Evolutionary conservation across 768 basidiomycete species (phyloP).

Genomic region (Phaffia tasmanica): DNA sequence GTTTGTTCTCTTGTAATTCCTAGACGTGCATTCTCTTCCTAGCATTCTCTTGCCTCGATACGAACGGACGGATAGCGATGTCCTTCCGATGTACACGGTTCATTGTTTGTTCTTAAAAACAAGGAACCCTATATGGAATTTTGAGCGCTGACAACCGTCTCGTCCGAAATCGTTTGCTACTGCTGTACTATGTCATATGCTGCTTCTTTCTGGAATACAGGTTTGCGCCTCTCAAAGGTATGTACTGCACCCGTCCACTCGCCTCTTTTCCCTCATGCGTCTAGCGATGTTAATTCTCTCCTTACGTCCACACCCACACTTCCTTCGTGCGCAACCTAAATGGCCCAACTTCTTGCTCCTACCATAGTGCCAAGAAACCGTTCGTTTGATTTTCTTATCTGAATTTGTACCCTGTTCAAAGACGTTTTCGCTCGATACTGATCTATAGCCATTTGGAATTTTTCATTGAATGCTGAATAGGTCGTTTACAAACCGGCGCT

Average conservation of each 20-base stretch:
- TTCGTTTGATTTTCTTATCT: background rate
- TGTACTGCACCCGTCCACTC: background rate
- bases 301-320: background rate
- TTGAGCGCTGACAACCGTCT: no score
- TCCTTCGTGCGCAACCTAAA: no score
- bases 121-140: no score
- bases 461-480: background rate
- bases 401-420: background rate
- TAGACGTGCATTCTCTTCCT: background rate
- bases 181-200: background rate
- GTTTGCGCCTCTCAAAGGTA: conserved; percentile 26
- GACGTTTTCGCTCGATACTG: background rate
- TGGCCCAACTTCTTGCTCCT: background rate
- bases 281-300: no score
- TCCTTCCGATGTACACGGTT: no score
- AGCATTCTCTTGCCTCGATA: background rate
- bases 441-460: background rate
- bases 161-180: background rate
- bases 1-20: background rate
- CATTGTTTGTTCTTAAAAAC: no score
- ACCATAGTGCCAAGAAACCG: conserved; percentile 21
- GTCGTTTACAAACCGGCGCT: conserved; percentile 22
- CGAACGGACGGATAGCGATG: no score
- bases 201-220: background rate
- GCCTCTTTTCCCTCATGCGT: background rate